phyloP scores from a whole-genome alignment of 768 basidiomycete species.

The Pleurotus eryngii region DNA sequence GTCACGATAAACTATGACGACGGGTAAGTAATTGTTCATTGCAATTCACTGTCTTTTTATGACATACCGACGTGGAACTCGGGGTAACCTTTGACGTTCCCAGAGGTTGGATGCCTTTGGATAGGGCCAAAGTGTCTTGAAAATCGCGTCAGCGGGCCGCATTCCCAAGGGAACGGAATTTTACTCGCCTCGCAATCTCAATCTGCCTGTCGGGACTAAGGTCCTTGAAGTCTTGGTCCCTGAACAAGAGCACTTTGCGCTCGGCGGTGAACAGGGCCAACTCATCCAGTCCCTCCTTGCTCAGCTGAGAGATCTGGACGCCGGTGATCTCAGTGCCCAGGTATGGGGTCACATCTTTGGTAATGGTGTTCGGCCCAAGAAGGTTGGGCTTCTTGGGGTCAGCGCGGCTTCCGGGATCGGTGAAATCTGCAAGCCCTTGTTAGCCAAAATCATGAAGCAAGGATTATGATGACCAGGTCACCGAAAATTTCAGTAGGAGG shows the following conservation, averaged over 20 bases:
- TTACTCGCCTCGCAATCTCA: slow-evolving; percentile 41
- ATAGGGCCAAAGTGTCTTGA: slow-evolving; percentile 43
- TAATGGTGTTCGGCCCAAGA: slow-evolving; percentile 34
- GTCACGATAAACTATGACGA: slow-evolving; percentile 47
- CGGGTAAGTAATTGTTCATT: background rate
- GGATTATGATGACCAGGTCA: slow-evolving; percentile 15
- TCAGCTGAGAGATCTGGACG: slow-evolving; percentile 51
- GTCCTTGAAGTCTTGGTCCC: slow-evolving; percentile 63
- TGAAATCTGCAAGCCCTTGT: slow-evolving; percentile 26
- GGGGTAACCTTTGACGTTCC: slow-evolving; percentile 52
- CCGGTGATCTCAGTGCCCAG: slow-evolving; percentile 49
- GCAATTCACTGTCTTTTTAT: background rate
- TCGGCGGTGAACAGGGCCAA: slow-evolving; percentile 50
- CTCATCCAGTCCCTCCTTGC: slow-evolving; percentile 50
- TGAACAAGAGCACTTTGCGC: slow-evolving; percentile 51
- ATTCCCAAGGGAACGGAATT: too few relatives aligned
- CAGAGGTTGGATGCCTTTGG: slow-evolving; percentile 44
- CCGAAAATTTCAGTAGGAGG: slow-evolving; percentile 46
- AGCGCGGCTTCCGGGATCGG: slow-evolving; percentile 44
- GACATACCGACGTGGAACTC: slow-evolving; percentile 55
- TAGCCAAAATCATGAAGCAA: background rate
- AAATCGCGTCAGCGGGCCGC: background rate
- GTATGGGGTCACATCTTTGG: slow-evolving; percentile 44
- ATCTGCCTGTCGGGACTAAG: slow-evolving; percentile 49
- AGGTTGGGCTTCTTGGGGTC: slow-evolving; percentile 51